Base-by-base conservation (phyloP, 305 asterid species). In the Caryopteris hybrid region DNA sequence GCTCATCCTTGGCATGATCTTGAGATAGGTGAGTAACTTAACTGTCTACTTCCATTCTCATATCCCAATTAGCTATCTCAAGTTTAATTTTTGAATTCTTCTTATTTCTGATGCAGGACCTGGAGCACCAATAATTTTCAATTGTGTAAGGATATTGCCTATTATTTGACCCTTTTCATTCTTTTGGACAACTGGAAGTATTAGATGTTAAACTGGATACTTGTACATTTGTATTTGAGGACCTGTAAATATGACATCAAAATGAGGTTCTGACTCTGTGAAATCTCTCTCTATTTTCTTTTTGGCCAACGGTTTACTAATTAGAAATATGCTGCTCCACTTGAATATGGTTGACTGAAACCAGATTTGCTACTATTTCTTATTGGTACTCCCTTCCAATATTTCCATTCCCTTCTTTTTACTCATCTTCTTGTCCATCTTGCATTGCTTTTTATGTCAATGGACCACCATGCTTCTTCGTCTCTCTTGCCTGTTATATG, bases 1-100 rank as follows among this genome's bases (percentile, higher is more conserved):
- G 99, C 99, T 71, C 99, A 93, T 84, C 97, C 99, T 9, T 90
- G 99, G 99, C 99, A 93, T 78, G 99, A 93, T 79, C 97, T 93
- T 61, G 99, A 93, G 88, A 90, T 93, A 59, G 99, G 97, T 86
- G 72, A 45, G 54, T 76, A 38, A 55, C 43, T 46, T 39, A 50
- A 60, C 54, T 73, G 61, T 48, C 72, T 54, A 8, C 69, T 23
- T 4, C 57, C 64, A n/a, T 27, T 17, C 43, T 47, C 51, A 53
- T 8, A 33, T n/a, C 34, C 63, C 33, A 46, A 51, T 6, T 42
- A 18, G 11, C 20, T 16, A 57, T 51, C 58, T 34, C 53, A 33
- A 21, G 6, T 38, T 63, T 41, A 53, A 48, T 23, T 0, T 22
- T 14, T 47, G n/a, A 14, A 48, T 20, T 52, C 17, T 54, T 42